Conservation (phyloP, 495 filamentous ascomycete species). For the Friedmanniomyces simplex region DNA sequence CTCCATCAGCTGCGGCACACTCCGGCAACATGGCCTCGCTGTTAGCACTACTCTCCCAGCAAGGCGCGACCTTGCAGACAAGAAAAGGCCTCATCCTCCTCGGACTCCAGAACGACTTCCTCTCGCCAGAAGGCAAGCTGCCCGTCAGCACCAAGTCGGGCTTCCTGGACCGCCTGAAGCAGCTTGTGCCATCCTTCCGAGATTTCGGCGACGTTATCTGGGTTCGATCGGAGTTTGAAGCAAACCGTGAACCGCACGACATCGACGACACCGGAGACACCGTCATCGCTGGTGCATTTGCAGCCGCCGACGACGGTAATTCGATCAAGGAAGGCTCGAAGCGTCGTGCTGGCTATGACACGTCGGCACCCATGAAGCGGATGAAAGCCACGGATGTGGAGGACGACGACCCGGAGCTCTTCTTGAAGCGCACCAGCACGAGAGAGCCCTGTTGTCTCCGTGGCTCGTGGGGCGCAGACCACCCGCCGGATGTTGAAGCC, state of each 20-base stretch:
- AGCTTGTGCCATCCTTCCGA: constrained; percentile 64
- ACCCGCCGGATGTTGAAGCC: constrained; percentile 47
- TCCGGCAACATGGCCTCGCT: constrained; percentile 26
- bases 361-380: not conserved
- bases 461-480: constrained; percentile 56
- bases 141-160: constrained; percentile 52
- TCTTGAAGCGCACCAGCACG: constrained; percentile 35
- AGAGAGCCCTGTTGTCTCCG: constrained; percentile 48
- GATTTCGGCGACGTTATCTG: constrained; percentile 74
- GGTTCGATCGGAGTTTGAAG: constrained; percentile 68
- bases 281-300: constrained; percentile 27
- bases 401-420: constrained; percentile 48
- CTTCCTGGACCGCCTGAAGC: constrained; percentile 56
- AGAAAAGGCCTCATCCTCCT: constrained; percentile 76
- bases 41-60: constrained; percentile 29
- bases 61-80: constrained; percentile 48
- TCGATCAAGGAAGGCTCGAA: not conserved
- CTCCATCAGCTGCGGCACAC: not conserved
- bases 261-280: constrained; percentile 34
- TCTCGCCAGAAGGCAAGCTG: constrained; percentile 58
- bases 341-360: not conserved
- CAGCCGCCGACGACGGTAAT: not conserved
- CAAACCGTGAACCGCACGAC: constrained; percentile 43
- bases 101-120: constrained; percentile 88
- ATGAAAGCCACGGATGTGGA: not conserved